Base-by-base conservation (phyloP, 345 rosid species). In the Geranium rotundifolium region DNA sequence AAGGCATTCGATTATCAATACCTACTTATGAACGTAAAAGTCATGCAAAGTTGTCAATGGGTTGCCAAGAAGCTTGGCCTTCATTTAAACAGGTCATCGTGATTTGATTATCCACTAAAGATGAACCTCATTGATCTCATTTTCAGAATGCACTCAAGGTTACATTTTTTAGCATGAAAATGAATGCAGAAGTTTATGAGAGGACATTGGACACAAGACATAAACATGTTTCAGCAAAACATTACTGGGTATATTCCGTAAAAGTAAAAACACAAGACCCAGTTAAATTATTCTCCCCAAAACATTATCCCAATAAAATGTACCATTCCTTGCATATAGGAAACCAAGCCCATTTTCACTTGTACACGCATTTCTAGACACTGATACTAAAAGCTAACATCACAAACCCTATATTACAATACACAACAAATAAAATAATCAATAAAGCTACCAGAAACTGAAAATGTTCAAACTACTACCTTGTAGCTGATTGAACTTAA, bases 401-500 rank as follows among this genome's bases (percentile, higher is more conserved):
- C 30, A 5, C 37, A 13, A 18, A 1, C 8, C 17, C 37, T n/a
- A 17, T 17, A 34, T 23, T 52, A 20, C 19, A 2, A 34, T 2
- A 15, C 39, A 57, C 50, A 49, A 17, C 37, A n/a, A n/a, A n/a
- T n/a, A n/a, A 41, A 41, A 41, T 13, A 41, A 41, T 41, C 12
- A 41, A 4, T 54, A 13, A 9, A 49, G 34, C 20, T 0, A 17
- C 39, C 17, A 27, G 54, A 31, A 57, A 49, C 14, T 41, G 56
- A 27, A 41, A 30, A 31, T 31, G 37, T 31, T 7, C 37, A 31
- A 60, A 16, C 2, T 17, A 37, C 2, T 73, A 90, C 97, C 99
- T 68, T 79, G 75, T 67, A 93, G 86, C 67, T 81, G 86, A 72
- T 90, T 80, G 72, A 90, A 93, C 79, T 82, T 90, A 49, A 93